Conservation (phyloP, 495 filamentous ascomycete genomes). For the Corynascus novoguineensis region DNA sequence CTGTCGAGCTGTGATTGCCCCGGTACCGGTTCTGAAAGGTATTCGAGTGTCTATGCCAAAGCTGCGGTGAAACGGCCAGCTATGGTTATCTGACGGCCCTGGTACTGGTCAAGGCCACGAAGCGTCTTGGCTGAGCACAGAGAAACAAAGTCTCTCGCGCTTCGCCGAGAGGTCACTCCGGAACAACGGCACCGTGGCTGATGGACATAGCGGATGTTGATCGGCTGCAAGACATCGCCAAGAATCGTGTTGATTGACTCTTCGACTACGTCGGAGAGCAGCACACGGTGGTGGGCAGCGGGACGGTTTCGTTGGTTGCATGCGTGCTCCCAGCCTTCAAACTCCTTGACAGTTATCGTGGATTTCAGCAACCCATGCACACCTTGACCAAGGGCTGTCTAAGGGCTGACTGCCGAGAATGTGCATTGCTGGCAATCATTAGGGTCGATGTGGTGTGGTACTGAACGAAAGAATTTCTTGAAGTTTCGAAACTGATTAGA, state of each 20-base stretch:
- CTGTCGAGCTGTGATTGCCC: not conserved
- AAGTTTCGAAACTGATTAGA: not conserved
- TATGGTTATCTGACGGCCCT: conserved; percentile 11
- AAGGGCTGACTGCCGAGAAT: not conserved
- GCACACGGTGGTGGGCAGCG: conserved; percentile 6
- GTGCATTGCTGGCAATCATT: conserved; percentile 13
- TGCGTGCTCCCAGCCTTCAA: conserved; percentile 6
- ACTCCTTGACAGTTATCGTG: conserved; percentile 2
- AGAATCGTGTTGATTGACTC: not conserved
- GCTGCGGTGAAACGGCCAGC: conserved; percentile 18
- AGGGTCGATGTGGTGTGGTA: not conserved
- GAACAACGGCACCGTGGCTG: not conserved
- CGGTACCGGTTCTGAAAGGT: not conserved
- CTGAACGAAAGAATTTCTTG: conserved; percentile 1
- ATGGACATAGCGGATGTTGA: not conserved
- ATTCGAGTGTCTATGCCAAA: conserved; percentile 4
- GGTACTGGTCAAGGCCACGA: not conserved
- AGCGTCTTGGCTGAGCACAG: not conserved
- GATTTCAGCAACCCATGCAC: not conserved
- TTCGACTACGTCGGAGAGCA: conserved; percentile 11
- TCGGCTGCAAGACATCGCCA: not conserved
- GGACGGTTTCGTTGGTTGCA: conserved; percentile 9
- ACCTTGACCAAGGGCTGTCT: conserved; percentile 5
- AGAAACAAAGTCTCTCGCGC: not conserved
- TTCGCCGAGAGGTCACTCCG: not conserved